These are phyloP conservation scores for Fraxinus quadrangulata DNA, from an alignment of 257 asterid species.

Conservation along the genomic window DNA sequence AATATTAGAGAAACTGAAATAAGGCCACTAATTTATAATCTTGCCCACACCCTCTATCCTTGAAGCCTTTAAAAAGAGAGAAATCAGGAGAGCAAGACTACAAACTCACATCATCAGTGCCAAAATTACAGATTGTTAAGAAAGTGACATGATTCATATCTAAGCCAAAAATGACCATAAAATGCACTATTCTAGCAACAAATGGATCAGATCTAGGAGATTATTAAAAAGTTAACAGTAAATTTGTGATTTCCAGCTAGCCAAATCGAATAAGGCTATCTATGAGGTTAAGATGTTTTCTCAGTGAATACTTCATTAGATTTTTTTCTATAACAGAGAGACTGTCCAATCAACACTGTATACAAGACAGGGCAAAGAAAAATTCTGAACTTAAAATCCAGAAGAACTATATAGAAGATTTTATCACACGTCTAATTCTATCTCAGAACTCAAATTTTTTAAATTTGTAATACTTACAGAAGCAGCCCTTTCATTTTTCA, in stretches of 20 bases:
- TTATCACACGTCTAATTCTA: not conserved
- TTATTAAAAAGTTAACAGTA: not conserved
- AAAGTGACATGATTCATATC: not conserved
- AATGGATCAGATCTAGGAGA: not conserved
- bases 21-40: not conserved
- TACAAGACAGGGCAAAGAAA: not conserved
- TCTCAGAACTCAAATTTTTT: not conserved
- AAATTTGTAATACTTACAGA: conserved; percentile 64
- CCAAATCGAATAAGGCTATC: not conserved
- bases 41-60: not conserved
- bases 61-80: not conserved
- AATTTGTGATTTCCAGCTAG: not conserved
- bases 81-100: not conserved
- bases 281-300: not conserved
- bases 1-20: not conserved
- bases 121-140: not conserved
- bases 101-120: not conserved
- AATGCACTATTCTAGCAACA: not conserved
- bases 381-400: conserved; percentile 19
- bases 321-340: too few species aligned
- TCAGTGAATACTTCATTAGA: not conserved
- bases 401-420: conserved; percentile 7
- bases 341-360: not conserved
- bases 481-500: conserved; percentile 95
- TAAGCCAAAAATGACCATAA: not conserved